Base-by-base conservation (phyloP, 2,329 filamentous ascomycete species). In the Fusarium temperatum region DNA sequence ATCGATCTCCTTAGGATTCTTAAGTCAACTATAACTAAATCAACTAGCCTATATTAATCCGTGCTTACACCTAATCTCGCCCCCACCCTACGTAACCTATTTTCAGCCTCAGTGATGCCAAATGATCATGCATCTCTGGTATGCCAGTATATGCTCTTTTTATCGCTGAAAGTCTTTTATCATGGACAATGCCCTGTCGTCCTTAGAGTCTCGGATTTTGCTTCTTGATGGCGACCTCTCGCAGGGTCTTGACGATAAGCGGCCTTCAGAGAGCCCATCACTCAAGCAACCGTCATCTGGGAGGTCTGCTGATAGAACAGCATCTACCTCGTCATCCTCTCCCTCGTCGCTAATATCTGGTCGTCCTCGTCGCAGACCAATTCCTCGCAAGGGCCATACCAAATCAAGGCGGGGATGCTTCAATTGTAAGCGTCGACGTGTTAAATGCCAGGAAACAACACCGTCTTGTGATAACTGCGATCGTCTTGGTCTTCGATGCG, bases 141-240 rank as follows among this genome's bases (percentile, higher is more conserved):
- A 47, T 20, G 24, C 24, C 18, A 10, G 14, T 18, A 15, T 20
- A 28, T 28, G 4, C 26, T 28, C 4, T 3, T 12, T 28, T 2
- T 13, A 14, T 22, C 13, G 18, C 4, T 22, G 22, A 45, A 1
- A 45, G 11, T 7, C 1, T 15, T 22, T 11, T 4, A 28, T 2
- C 2, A 48, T 30, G 45, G 20, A 48, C 22, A 30, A 30, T n/a
- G 9, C 20, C 11, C 14, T 8, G 6, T 3, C 10, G 6, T 2
- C 20, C 14, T 17, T 6, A 15, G 20, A 22, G 6, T 2, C 45
- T 13, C 26, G 10, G 10, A 22, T 4, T 8, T 0, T 8, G 6
- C 13, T 11, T 2, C 6, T 8, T 15, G 9, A 22, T 30, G 26
- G 13, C 45, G 20, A 12, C 9, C 0, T 11, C 2, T 30, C 20